phyloP scores from a whole-genome alignment of 2,329 filamentous ascomycete species.

The Lachnellula arida region DNA sequence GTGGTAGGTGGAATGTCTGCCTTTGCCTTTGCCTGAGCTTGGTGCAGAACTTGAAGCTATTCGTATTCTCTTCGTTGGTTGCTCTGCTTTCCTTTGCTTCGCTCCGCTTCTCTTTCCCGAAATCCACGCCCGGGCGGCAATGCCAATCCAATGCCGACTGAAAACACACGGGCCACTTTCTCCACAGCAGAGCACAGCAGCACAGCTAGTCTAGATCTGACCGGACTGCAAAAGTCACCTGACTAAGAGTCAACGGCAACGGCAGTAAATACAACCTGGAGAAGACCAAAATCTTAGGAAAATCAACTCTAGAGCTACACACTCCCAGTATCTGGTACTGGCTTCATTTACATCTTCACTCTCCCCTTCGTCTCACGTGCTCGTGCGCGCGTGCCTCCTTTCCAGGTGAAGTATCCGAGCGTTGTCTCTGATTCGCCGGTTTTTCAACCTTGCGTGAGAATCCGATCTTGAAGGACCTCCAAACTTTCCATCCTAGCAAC shows the following conservation, averaged over 20 bases:
- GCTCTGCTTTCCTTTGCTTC: not conserved
- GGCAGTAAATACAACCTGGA: no score
- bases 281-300: not conserved
- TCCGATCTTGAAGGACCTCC: constrained; percentile 16
- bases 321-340: not conserved
- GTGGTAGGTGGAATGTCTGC: not conserved
- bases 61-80: not conserved
- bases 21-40: not conserved
- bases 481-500: constrained; percentile 29
- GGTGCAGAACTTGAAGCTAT: not conserved
- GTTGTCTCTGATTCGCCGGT: constrained; percentile 11
- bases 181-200: not conserved
- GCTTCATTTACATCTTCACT: not conserved
- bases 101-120: not conserved
- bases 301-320: not conserved
- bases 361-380: not conserved
- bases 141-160: not conserved
- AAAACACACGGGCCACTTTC: not conserved
- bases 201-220: no score
- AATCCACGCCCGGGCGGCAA: not conserved
- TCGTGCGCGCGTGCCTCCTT: constrained; percentile 20
- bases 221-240: not conserved
- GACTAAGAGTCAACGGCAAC: not conserved
- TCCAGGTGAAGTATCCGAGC: constrained; percentile 3
- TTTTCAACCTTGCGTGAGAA: constrained; percentile 18